Conservation (phyloP, 306 rosid species). For the Trifolium subterraneum region DNA sequence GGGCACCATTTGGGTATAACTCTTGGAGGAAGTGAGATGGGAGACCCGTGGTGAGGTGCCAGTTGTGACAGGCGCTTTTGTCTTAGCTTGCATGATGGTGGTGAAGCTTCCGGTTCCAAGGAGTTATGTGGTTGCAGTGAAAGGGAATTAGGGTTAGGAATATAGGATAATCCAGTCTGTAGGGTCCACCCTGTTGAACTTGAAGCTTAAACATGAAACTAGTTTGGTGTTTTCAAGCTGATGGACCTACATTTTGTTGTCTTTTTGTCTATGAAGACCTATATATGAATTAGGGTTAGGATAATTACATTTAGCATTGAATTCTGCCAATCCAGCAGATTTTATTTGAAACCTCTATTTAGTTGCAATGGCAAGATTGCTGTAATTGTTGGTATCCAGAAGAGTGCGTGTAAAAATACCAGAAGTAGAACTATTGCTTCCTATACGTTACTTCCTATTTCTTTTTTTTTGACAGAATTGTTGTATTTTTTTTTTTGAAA, state of each 20-base stretch:
- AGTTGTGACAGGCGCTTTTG: neutral
- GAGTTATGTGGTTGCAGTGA: neutral
- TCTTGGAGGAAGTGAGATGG: constrained; percentile 13
- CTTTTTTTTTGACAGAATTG: neutral
- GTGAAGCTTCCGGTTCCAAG: neutral
- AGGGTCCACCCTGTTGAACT: neutral
- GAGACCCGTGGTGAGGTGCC: neutral
- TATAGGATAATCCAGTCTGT: neutral
- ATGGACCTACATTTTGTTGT: constrained; percentile 7
- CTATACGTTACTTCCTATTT: constrained; percentile 25
- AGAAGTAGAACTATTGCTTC: constrained; percentile 14
- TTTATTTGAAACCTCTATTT: constrained; percentile 24
- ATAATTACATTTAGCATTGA: constrained; percentile 6
- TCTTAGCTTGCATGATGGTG: neutral
- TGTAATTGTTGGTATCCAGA: constrained; percentile 14
- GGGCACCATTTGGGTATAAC: neutral
- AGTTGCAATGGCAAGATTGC: constrained; percentile 7
- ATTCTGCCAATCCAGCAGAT: constrained; percentile 17
- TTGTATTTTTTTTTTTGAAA: neutral
- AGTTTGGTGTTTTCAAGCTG: constrained; percentile 23
- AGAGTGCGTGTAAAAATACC: constrained; percentile 4
- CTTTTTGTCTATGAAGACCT: constrained; percentile 13
- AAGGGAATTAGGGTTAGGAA: neutral
- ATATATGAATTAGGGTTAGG: too few relatives aligned
- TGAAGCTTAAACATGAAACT: constrained; percentile 15